Conservation (phyloP, 2,329 filamentous ascomycete genomes). For the Xylaria sp. region DNA sequence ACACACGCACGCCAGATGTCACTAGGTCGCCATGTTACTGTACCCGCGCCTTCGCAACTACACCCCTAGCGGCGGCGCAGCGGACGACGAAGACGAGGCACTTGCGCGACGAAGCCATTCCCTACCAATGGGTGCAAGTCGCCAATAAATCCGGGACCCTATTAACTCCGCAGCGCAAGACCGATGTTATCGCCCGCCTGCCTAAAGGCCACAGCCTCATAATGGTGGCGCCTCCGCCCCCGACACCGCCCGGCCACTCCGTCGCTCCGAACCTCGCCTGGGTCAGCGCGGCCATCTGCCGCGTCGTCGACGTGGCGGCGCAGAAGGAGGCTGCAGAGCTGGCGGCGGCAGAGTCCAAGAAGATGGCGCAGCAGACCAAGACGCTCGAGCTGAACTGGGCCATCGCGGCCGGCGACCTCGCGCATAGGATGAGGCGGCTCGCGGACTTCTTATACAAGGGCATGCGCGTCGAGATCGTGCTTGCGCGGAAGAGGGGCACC, state of each 20-base stretch:
- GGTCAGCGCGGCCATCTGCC: slow-evolving; percentile 60
- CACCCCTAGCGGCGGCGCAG: not conserved
- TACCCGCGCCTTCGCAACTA: slow-evolving; percentile 14
- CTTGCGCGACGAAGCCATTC: slow-evolving; percentile 56
- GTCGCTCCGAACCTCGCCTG: slow-evolving; percentile 40
- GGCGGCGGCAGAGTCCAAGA: slow-evolving; percentile 46
- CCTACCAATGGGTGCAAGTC: slow-evolving; percentile 45
- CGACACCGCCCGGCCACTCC: slow-evolving; percentile 8
- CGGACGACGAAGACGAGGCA: slow-evolving; percentile 25
- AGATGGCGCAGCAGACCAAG: slow-evolving; percentile 60
- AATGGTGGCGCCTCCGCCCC: slow-evolving; percentile 39
- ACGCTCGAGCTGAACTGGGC: slow-evolving; percentile 91
- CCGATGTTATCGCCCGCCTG: slow-evolving; percentile 28
- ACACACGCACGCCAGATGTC: not conserved
- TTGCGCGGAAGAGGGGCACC: slow-evolving; percentile 71
- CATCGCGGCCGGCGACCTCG: slow-evolving; percentile 76
- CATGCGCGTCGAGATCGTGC: slow-evolving; percentile 72
- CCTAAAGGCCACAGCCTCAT: slow-evolving; percentile 30
- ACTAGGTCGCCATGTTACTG: not conserved
- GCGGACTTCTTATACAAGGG: slow-evolving; percentile 75
- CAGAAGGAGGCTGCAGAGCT: slow-evolving; percentile 45
- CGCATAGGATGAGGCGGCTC: slow-evolving; percentile 71
- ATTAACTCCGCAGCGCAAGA: slow-evolving; percentile 31
- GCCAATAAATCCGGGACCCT: slow-evolving; percentile 22
- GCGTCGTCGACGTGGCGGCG: slow-evolving; percentile 65